phyloP scores from a whole-genome alignment of 441 rosid genomes.

The Gossypium lobatum region DNA sequence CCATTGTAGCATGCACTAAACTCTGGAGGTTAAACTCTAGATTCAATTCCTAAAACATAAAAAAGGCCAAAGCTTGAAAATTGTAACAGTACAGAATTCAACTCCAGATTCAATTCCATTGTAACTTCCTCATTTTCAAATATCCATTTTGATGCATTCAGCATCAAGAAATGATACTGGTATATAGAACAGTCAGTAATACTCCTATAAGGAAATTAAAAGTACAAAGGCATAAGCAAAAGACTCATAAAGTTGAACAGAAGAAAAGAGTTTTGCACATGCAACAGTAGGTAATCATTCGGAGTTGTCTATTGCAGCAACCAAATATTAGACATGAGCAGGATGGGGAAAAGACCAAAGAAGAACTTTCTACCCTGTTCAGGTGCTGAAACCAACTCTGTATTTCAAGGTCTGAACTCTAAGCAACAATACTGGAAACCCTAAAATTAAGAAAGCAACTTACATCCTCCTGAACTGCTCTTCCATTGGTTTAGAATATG shows the following conservation, averaged over 20 bases:
- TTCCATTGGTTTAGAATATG: constrained; percentile 40
- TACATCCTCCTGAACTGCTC: constrained; percentile 63
- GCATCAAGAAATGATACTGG: neutral
- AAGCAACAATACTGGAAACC: neutral
- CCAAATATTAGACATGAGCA: neutral
- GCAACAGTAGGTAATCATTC: neutral
- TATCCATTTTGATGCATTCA: constrained; percentile 3
- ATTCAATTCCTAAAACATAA: neutral
- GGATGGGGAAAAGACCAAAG: neutral
- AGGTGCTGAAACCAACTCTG: neutral
- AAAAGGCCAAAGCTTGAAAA: neutral
- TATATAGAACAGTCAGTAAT: neutral
- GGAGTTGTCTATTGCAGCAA: neutral
- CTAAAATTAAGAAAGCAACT: constrained; percentile 19
- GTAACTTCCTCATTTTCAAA: constrained; percentile 1
- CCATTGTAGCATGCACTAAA: neutral
- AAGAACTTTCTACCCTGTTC: neutral
- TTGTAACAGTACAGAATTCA: neutral
- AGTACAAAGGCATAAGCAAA: neutral
- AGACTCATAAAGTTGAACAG: neutral
- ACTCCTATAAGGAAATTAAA: neutral
- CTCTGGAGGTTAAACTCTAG: neutral
- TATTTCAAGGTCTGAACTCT: neutral
- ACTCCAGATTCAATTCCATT: neutral
- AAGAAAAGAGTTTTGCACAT: neutral